A percentile compares a stretch with the other conserved stretches of the same genome.
Conservation (phyloP, 371 early-diverging fungal genomes). For the Mucor sp. region DNA sequence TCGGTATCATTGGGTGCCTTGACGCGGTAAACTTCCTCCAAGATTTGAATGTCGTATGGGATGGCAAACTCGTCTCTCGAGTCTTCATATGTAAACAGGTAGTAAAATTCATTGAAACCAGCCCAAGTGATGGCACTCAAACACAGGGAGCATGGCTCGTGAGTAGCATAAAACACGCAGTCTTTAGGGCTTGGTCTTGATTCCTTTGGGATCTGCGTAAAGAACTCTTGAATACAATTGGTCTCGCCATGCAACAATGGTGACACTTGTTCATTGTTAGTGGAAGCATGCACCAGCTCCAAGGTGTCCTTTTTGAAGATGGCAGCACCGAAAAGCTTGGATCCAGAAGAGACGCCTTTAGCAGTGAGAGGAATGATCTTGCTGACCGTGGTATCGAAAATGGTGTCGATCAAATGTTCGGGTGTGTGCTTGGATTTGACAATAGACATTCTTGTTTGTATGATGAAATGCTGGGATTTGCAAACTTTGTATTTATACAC, state of each 20-base stretch:
- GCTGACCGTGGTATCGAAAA: slow-evolving; percentile 5
- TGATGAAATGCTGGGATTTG: neutral
- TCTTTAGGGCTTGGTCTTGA: slow-evolving; percentile 18
- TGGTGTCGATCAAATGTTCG: neutral
- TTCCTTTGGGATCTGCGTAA: slow-evolving; percentile 19
- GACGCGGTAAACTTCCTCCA: slow-evolving; percentile 18
- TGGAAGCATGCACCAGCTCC: slow-evolving; percentile 15
- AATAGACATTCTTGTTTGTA: neutral
- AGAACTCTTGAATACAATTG: slow-evolving; percentile 17
- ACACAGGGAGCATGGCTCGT: slow-evolving; percentile 18
- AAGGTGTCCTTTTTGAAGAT: slow-evolving; percentile 5
- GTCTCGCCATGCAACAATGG: slow-evolving; percentile 15
- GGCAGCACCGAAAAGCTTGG: neutral
- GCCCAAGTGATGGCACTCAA: slow-evolving; percentile 21
- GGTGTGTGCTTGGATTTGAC: slow-evolving; percentile 15
- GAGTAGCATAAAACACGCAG: slow-evolving; percentile 19
- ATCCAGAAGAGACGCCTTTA: neutral
- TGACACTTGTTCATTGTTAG: slow-evolving; percentile 13
- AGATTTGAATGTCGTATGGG: slow-evolving; percentile 17
- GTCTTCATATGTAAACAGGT: slow-evolving; percentile 15
- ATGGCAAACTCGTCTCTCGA: slow-evolving; percentile 20
- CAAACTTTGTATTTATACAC: neutral
- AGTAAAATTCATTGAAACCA: slow-evolving; percentile 18
- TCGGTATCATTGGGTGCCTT: slow-evolving; percentile 16
- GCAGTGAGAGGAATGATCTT: neutral